Evolutionary conservation across 176 grass and related monocot genomes (phyloP).

Genomic region (Tuctoria greenei): DNA sequence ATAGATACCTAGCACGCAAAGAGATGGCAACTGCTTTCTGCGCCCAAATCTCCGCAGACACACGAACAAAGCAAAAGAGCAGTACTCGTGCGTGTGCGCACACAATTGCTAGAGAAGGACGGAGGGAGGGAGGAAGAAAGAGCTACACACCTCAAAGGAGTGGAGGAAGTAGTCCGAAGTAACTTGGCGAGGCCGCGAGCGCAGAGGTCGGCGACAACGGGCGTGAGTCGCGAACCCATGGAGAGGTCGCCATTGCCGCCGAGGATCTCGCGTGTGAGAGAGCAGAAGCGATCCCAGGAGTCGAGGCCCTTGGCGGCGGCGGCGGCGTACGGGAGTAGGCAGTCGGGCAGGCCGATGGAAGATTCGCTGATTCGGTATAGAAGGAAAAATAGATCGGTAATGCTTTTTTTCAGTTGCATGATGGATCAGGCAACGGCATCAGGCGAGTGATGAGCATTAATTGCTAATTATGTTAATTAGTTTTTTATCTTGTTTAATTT

Average conservation of each 20-base stretch:
- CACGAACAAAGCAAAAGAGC: not conserved
- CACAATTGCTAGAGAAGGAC: not conserved
- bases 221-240: constrained; percentile 37
- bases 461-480: no score
- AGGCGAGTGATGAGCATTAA: no score
- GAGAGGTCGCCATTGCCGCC: constrained; percentile 42
- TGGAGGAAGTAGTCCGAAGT: constrained; percentile 75
- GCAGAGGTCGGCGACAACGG: constrained; percentile 56
- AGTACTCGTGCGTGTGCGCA: not conserved
- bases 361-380: no score
- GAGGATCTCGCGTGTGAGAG: constrained; percentile 50
- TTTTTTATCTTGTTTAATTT: no score
- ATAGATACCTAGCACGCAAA: constrained; percentile 34
- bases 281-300: constrained; percentile 64
- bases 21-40: not conserved
- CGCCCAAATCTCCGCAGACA: not conserved
- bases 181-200: constrained; percentile 57
- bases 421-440: no score
- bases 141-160: constrained; percentile 56
- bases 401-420: no score
- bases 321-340: no score
- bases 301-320: constrained; percentile 46
- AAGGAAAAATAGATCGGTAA: no score
- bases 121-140: not conserved
- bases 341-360: no score